phyloP scores from a whole-genome alignment of 306 rosid species.

The Rosa chinensis region DNA sequence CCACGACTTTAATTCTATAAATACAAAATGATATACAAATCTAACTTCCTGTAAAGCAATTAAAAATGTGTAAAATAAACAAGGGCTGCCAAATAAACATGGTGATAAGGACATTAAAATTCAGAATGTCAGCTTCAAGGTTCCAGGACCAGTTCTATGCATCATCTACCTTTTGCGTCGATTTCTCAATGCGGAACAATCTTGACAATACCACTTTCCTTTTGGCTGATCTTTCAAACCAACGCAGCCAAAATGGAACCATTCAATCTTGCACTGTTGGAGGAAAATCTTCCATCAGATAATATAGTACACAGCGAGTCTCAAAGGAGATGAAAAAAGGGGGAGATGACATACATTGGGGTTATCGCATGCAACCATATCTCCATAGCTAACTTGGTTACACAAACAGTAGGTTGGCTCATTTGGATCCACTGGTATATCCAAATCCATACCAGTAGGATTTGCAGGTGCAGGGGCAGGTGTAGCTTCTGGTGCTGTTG shows the following conservation, averaged over 20 bases:
- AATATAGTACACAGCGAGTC: neutral
- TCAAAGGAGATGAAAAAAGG: neutral
- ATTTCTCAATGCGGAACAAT: conserved; percentile 35
- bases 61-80: neutral
- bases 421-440: conserved; percentile 56
- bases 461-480: conserved; percentile 30
- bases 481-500: conserved; percentile 30
- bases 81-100: neutral
- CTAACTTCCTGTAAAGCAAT: neutral
- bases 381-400: conserved; percentile 60
- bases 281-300: conserved; percentile 19
- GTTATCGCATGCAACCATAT: conserved; percentile 70
- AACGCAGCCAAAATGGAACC: conserved; percentile 68
- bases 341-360: conserved; percentile 34
- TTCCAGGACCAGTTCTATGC: neutral
- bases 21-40: neutral
- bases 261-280: conserved; percentile 57
- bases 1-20: neutral
- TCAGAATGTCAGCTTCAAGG: neutral
- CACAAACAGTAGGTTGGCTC: conserved; percentile 65
- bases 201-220: conserved; percentile 61
- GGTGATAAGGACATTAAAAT: neutral
- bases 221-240: conserved; percentile 59
- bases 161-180: conserved; percentile 50
- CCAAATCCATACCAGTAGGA: conserved; percentile 51